Evolutionary conservation across 1,284 basidiomycete species (phyloP), one percentile per base, ranked within the genome.

Genomic region (Pisolithus thermaeus): DNA sequence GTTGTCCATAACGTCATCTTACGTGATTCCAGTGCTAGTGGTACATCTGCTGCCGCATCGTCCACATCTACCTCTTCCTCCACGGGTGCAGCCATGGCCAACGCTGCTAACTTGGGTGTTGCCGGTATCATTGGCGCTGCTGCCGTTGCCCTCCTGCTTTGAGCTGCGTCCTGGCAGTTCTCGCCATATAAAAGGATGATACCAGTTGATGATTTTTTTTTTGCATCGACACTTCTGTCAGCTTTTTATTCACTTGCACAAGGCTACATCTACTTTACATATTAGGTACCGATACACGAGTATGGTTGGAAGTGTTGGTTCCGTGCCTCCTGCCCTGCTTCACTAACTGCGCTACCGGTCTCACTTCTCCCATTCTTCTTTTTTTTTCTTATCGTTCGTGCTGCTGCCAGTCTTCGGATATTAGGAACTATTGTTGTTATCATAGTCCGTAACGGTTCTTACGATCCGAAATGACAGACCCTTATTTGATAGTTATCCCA

Each of bases 81-180:
- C 32, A 56, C 54, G 27, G 58, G 56, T 18, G 55, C 63, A 46
- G 73, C 70, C 1, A 58, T 70, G 22, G 57, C 66, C 22, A 67
- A 71, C 5, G 56, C 59, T 43, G 70, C 66, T 16, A 60, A 68
- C 22, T 53, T 73, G 41, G 75, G 75, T 44, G 64, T 63, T 44
- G 76, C 71, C 49, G 80, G 74, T 54, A 50, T 76, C 37, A 52
- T 77, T 47, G 78, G 78, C 51, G 78, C 72, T 35, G 73, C 70
- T 39, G 54, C 79, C 48, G 65, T 73, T 49, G 79, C 76, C 32
- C 59, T 84, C 37, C 56, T 73, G 38, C 48, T 68, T 30, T 69
- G 40, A 46, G 22, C 36, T 12, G 20, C 5, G 37, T 25, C 12
- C 8, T 27, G n/a, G 39, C 7, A 9, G 39, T 36, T 7, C 3